A percentile compares a stretch with the other conserved stretches of the same genome.
These are phyloP conservation scores for Globisporangium yorkense DNA, from an alignment of 352 stramenopile species.

Conservation along the genomic window DNA sequence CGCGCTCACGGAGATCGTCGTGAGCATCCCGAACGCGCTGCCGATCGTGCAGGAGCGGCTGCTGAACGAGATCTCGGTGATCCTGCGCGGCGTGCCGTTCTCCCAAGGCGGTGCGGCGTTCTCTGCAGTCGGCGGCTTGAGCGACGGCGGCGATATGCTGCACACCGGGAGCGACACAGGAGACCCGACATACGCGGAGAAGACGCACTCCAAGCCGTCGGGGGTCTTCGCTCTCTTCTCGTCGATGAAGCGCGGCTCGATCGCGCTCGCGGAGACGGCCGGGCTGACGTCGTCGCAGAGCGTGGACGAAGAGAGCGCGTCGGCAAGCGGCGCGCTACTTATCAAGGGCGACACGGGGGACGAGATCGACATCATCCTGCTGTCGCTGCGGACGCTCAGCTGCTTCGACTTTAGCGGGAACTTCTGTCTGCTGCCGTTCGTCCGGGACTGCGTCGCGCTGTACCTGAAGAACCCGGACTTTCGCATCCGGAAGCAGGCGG, in stretches of 20 bases:
- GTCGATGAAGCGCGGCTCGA: conserved; percentile 61
- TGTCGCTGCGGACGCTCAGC: conserved; percentile 92
- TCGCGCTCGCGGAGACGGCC: conserved; percentile 21
- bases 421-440: conserved; percentile 94
- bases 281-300: conserved; percentile 19
- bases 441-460: conserved; percentile 89
- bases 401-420: conserved; percentile 91
- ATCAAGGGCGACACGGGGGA: conserved; percentile 77
- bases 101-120: conserved; percentile 23
- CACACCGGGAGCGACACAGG: neutral
- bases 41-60: conserved; percentile 91
- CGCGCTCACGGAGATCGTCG: conserved; percentile 88
- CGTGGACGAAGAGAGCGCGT: conserved; percentile 23
- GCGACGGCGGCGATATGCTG: conserved; percentile 1
- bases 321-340: conserved; percentile 17
- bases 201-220: conserved; percentile 35
- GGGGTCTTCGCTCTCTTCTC: conserved; percentile 65
- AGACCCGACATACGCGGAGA: conserved; percentile 8
- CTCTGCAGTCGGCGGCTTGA: neutral
- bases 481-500: conserved; percentile 88
- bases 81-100: conserved; percentile 84
- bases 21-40: conserved; percentile 86
- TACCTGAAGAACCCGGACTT: conserved; percentile 91
- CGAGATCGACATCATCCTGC: conserved; percentile 74
- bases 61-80: conserved; percentile 95